Base-by-base conservation (phyloP, 2,329 filamentous ascomycete species). In the Lomentospora prolificans region DNA sequence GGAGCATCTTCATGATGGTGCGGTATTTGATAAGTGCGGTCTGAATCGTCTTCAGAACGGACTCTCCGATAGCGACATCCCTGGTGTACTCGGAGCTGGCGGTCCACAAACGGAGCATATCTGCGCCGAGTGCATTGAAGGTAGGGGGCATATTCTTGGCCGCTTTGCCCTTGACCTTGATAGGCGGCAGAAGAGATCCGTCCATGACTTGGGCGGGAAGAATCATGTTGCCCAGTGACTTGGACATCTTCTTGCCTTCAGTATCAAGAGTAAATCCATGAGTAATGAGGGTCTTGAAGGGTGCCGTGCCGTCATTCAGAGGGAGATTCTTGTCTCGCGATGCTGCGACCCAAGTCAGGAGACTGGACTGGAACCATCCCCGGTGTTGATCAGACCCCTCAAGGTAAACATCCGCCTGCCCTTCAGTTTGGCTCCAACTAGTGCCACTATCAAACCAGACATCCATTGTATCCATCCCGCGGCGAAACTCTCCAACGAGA, bases 401-500 rank as follows among this genome's bases (percentile, higher is more conserved):
- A 2, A 97, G 79, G 66, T 95, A 97, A 24, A 97, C 80, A 67
- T 99, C 90, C 0, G 90, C 90, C 24, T 67, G 84, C 27, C 67
- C 65, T 7, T 69, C 62, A 27, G 73, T 75, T 65, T 81, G 77
- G 3, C 77, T 87, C 94, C 94, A 99, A 65, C 90, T 96, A 52
- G 88, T 96, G 4, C 94, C 94, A 61, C 94, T 97, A 68, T 99
- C 94, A 63, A 99, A 99, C 94, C 94, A 99, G 8, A 99, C 94
- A 68, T 99, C 94, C 94, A 99, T 99, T 0, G 94, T 99, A 65
- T 99, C 94, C 46, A 77, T 88, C 12, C 92, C 92, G 59, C 94
- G 86, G 51, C 80, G 75, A 65, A 86, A 94, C 4, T 72, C 66
- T 7, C 75, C 75, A 12, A 76, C 72, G 1, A 96, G 73, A 8